These are phyloP conservation scores for Clathrus columnatus DNA, from an alignment of 768 basidiomycete genomes.

Conservation along the genomic window DNA sequence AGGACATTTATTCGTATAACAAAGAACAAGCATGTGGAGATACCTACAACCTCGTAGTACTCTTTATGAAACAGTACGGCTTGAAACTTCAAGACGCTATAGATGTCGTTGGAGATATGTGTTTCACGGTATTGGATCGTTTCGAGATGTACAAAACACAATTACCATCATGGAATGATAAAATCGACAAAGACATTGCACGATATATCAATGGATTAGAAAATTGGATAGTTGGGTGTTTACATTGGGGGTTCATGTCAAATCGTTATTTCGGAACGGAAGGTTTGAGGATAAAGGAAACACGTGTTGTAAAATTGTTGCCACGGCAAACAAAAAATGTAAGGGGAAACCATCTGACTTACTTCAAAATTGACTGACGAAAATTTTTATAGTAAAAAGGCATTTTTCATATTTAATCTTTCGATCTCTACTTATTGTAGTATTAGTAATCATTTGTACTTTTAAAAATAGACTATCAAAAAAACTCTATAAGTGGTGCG, in stretches of 20 bases:
- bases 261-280: conserved; percentile 59
- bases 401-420: no score
- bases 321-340: conserved; percentile 19
- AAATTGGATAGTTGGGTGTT: conserved; percentile 46
- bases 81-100: conserved; percentile 30
- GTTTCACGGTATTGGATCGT: conserved; percentile 21
- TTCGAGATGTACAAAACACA: conserved; percentile 26
- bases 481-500: no score
- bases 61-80: conserved; percentile 31
- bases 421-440: no score
- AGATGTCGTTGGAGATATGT: conserved; percentile 27
- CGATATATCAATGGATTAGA: conserved; percentile 32
- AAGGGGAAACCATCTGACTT: no score
- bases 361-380: no score
- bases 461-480: no score
- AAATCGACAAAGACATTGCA: conserved; percentile 48
- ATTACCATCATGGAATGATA: conserved; percentile 55
- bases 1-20: conserved; percentile 35
- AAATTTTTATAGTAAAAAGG: no score
- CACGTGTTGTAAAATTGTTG: conserved; percentile 43
- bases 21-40: conserved; percentile 33
- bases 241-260: conserved; percentile 68
- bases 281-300: conserved; percentile 45
- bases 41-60: conserved; percentile 33
- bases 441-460: no score